phyloP scores from a whole-genome alignment of 1,284 basidiomycete species.

The Puccinia coronata region DNA sequence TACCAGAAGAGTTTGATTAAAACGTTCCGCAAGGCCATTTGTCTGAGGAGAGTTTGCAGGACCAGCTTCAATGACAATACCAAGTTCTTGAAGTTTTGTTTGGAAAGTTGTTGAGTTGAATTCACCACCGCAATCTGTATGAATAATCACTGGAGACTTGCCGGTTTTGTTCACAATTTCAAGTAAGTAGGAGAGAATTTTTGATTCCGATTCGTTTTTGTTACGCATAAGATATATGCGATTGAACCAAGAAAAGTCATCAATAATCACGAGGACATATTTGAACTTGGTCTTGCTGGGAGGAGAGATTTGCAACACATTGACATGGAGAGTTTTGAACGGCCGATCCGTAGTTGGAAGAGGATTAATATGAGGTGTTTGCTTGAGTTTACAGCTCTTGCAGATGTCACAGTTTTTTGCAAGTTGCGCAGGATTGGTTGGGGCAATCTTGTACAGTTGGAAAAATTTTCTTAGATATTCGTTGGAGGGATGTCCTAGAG shows the following conservation, averaged over 20 bases:
- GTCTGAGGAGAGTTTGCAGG: conserved; percentile 18
- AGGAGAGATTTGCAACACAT: neutral
- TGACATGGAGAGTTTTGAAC: neutral
- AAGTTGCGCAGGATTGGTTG: no score
- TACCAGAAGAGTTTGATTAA: conserved; percentile 14
- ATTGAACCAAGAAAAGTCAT: conserved; percentile 27
- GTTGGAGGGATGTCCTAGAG: conserved; percentile 1
- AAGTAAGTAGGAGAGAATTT: neutral
- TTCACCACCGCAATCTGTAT: conserved; percentile 15
- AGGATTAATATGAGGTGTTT: no score
- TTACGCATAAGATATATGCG: neutral
- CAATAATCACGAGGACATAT: conserved; percentile 18
- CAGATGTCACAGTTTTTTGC: neutral
- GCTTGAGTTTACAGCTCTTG: neutral
- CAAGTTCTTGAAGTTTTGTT: neutral
- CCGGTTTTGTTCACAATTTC: conserved; percentile 3
- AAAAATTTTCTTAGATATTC: conserved; percentile 9
- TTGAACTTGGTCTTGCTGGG: neutral
- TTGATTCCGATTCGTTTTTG: neutral
- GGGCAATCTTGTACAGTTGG: neutral
- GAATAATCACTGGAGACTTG: neutral
- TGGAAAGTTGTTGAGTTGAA: neutral
- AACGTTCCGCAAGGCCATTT: conserved; percentile 4
- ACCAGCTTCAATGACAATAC: neutral
- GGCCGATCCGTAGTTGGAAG: neutral